Conservation (phyloP, 75 land plant genomes). For the Pinus taeda region DNA sequence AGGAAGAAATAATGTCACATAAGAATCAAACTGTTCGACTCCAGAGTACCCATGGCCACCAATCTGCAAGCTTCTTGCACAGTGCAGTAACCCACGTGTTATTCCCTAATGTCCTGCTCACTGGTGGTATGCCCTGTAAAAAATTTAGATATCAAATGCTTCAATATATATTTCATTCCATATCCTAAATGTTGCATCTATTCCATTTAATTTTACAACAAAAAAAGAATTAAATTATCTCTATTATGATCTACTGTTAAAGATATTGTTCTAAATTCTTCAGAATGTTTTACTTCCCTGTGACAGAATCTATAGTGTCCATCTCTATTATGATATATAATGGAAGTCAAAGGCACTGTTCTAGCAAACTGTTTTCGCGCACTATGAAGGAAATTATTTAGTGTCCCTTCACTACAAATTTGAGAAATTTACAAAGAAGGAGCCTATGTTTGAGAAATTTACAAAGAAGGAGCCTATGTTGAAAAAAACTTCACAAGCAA, state of each 20-base stretch:
- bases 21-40: too few relatives aligned
- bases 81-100: conserved; percentile 79
- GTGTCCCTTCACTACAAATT: not conserved
- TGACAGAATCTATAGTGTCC: not conserved
- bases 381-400: not conserved
- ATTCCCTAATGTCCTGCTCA: conserved; percentile 38
- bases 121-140: conserved; percentile 85
- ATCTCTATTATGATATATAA: not conserved
- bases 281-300: not conserved
- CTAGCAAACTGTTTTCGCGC: not conserved
- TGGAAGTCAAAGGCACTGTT: not conserved
- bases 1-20: too few relatives aligned
- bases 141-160: not conserved
- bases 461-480: not conserved
- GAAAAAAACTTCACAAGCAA: not conserved
- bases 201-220: not conserved
- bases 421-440: not conserved
- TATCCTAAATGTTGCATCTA: not conserved
- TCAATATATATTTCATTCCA: not conserved
- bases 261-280: too few relatives aligned
- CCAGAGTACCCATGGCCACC: conserved; percentile 86
- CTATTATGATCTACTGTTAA: too few relatives aligned
- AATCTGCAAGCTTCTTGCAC: conserved; percentile 63
- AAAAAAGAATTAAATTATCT: not conserved
- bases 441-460: not conserved